Evolutionary conservation across 805 yeast genomes (phyloP).

Genomic region (Yarrowia hollandica): DNA sequence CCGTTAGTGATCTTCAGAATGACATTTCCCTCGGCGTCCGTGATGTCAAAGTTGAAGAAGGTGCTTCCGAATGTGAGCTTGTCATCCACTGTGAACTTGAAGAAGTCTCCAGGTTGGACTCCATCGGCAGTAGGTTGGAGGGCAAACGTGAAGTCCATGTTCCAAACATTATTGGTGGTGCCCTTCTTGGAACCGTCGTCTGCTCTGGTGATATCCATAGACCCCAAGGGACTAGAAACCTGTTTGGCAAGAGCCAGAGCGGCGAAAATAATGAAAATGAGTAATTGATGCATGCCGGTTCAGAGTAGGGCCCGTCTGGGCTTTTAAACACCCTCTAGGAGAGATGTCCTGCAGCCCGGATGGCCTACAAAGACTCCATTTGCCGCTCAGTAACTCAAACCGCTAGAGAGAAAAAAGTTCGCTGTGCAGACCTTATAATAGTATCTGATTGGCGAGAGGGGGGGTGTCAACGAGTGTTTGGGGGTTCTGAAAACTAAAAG

Average conservation of each 20-base stretch:
- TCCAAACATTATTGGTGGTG: neutral
- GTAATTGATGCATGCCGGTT: neutral
- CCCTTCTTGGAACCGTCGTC: neutral
- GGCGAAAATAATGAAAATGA: constrained; percentile 9
- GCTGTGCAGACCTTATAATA: no score
- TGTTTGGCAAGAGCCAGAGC: constrained; percentile 14
- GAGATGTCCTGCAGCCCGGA: neutral
- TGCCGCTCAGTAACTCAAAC: constrained; percentile 2
- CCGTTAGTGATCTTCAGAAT: neutral
- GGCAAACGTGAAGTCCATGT: neutral
- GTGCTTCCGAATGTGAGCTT: neutral
- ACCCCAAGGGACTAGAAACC: neutral
- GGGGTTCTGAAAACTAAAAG: no score
- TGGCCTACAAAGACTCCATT: neutral
- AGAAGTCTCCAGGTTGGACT: constrained; percentile 9
- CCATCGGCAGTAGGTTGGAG: constrained; percentile 5
- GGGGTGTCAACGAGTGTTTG: no score
- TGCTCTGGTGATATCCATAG: neutral
- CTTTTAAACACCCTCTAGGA: neutral
- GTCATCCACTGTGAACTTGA: constrained; percentile 9
- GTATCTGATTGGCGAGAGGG: no score
- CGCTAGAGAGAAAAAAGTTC: neutral
- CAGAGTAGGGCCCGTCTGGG: neutral
- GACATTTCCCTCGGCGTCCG: neutral
- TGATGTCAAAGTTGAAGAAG: constrained; percentile 10